Conservation (phyloP, 305 asterid genomes). For the Fraxinus xanthoxyloides region DNA sequence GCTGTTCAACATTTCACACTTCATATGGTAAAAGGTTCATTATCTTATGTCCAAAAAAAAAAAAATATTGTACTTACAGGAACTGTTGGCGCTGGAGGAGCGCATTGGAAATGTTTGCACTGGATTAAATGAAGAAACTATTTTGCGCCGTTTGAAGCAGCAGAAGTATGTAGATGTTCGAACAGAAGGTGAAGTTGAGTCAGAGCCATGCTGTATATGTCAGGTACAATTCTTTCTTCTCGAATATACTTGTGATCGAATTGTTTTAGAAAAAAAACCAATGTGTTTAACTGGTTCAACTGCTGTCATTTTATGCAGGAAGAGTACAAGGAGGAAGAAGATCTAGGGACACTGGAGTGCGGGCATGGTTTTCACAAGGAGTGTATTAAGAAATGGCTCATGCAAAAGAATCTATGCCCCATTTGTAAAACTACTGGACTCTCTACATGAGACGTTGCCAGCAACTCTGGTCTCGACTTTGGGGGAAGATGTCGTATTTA, state of each 20-base stretch:
- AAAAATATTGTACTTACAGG: conserved; percentile 40
- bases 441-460: conserved; percentile 34
- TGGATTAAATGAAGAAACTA: conserved; percentile 69
- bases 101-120: conserved; percentile 89
- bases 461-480: background rate
- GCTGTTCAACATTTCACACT: background rate
- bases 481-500: background rate
- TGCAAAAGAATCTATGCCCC: conserved; percentile 78
- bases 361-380: conserved; percentile 77
- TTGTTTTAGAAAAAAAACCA: background rate
- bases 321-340: conserved; percentile 61
- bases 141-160: conserved; percentile 58
- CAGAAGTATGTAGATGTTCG: conserved; percentile 26
- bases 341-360: conserved; percentile 67
- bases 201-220: conserved; percentile 87
- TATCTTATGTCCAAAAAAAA: background rate
- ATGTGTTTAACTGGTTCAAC: background rate
- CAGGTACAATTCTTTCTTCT: conserved; percentile 46
- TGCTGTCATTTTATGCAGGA: conserved; percentile 50
- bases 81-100: conserved; percentile 78
- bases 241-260: background rate
- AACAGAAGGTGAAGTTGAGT: conserved; percentile 36
- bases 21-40: background rate
- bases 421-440: conserved; percentile 80
- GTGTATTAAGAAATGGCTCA: conserved; percentile 81